Evolutionary conservation across 768 basidiomycete species (phyloP), one percentile per base, ranked within the genome.

Genomic region (Russula ochroleuca): DNA sequence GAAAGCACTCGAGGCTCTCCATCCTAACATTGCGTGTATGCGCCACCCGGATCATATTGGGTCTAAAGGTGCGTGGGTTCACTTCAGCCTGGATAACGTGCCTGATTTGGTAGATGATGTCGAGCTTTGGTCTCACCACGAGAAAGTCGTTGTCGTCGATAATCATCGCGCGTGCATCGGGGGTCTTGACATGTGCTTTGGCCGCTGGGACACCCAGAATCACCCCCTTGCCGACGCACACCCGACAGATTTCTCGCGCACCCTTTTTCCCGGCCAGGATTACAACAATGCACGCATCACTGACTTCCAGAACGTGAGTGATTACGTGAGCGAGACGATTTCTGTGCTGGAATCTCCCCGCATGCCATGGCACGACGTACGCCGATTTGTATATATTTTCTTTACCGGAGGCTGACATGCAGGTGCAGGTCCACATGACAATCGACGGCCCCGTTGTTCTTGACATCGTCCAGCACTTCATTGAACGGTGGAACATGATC

Each of bases 361-460:
- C 65, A 93, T 94, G 93, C 92, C 95, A 1, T 98, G 95, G 95
- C 95, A 98, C 71, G 95, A 98, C 76, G 92, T 92, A 60, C 63
- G 88, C 75, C 47, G 58, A 31, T 57, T 72, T 58, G 47, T 58
- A 23, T 7, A 17, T 23, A 47, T 40, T 51, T 19, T 40, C 37
- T 5, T 25, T 51, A 25, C n/a, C 33, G 19, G 8, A 28, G 31
- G 25, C 47, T 56, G 63, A 61, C 31, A 35, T 60, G 19, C 60
- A 57, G 47, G 28, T 15, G 6, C 72, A 89, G 86, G 82, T 88
- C 14, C 94, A 94, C 72, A 90, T 92, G 87, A 93, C 91, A 5
- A 75, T 94, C 25, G 77, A 80, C 15, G 97, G 88, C 8, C 83
- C 91, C 2, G 85, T 82, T 17, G 94, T 97, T 5, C 79, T 98